These are phyloP conservation scores for Phytophthora capsici DNA, from an alignment of 352 stramenopile genomes.

Conservation along the genomic window DNA sequence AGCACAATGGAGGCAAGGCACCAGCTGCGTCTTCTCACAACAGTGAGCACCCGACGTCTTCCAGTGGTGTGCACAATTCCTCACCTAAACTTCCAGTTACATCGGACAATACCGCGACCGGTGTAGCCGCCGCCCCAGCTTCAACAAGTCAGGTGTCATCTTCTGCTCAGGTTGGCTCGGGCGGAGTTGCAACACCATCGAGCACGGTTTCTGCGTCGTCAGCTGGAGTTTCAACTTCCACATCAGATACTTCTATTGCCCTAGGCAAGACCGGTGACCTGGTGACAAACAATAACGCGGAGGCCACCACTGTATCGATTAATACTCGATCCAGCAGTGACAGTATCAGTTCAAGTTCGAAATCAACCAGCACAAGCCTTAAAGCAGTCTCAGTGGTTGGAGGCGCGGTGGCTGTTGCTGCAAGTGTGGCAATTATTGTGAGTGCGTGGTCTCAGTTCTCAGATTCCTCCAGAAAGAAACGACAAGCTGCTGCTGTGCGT, in stretches of 20 bases:
- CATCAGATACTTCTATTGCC: slow-evolving; percentile 12
- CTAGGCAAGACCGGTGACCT: slow-evolving; percentile 29
- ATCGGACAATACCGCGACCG: slow-evolving; percentile 18
- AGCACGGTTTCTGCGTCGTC: slow-evolving; percentile 19
- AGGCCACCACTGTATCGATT: slow-evolving; percentile 15
- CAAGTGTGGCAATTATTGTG: slow-evolving; percentile 76
- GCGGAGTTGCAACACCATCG: slow-evolving; percentile 12
- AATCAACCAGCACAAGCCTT: slow-evolving; percentile 41
- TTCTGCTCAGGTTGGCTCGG: slow-evolving; percentile 11
- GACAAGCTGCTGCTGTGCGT: slow-evolving; percentile 69
- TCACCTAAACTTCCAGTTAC: slow-evolving; percentile 14
- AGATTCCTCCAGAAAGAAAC: slow-evolving; percentile 60
- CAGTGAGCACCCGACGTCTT: background rate
- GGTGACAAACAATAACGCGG: slow-evolving; percentile 30
- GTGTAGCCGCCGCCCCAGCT: slow-evolving; percentile 2
- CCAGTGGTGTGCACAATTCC: slow-evolving; percentile 10
- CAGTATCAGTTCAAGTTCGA: slow-evolving; percentile 33
- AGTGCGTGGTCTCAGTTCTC: slow-evolving; percentile 84
- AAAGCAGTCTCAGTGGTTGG: slow-evolving; percentile 71
- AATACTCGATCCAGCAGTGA: slow-evolving; percentile 31
- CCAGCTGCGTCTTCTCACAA: slow-evolving; percentile 12
- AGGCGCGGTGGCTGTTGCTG: slow-evolving; percentile 75
- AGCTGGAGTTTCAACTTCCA: slow-evolving; percentile 10
- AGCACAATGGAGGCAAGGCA: slow-evolving; percentile 41
- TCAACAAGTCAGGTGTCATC: slow-evolving; percentile 16